Evolutionary conservation across 352 stramenopile genomes (phyloP).

Genomic region (Pythium rhizo-oryzae): DNA sequence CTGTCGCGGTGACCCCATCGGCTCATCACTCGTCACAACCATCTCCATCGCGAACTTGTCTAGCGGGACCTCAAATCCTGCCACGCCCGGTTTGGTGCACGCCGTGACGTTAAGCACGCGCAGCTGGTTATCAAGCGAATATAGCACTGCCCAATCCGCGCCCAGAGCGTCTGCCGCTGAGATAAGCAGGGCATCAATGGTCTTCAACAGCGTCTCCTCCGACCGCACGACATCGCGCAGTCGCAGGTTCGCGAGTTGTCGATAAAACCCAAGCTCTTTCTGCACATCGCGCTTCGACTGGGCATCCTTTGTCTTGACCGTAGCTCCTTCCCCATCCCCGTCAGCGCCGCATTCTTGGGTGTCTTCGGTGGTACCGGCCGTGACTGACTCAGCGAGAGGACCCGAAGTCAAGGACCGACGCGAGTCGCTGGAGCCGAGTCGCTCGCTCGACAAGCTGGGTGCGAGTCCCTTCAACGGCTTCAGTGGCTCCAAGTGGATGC

Average conservation of each 20-base stretch:
- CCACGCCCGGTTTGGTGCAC: constrained; percentile 44
- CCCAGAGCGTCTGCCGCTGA: constrained; percentile 42
- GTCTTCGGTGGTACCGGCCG: background rate
- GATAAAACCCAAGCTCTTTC: constrained; percentile 61
- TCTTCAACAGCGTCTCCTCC: constrained; percentile 49
- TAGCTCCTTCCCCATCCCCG: background rate
- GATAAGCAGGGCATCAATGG: constrained; percentile 45
- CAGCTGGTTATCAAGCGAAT: constrained; percentile 46
- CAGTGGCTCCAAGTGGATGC: constrained; percentile 67
- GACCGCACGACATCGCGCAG: constrained; percentile 45
- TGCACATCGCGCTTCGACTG: background rate
- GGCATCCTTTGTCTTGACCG: background rate
- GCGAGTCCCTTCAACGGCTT: constrained; percentile 41
- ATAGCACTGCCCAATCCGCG: constrained; percentile 56
- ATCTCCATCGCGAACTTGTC: constrained; percentile 53
- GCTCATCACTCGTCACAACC: constrained; percentile 38
- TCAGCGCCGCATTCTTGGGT: background rate
- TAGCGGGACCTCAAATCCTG: constrained; percentile 52
- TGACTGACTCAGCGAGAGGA: background rate
- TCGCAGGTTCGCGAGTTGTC: constrained; percentile 51
- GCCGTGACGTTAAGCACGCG: constrained; percentile 49
- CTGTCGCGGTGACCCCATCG: constrained; percentile 17
- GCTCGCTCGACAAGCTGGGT: constrained; percentile 18
- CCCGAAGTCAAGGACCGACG: constrained; percentile 4
- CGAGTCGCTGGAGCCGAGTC: background rate